These are phyloP conservation scores for Auxenochlorella pyrenoidosa DNA, from an alignment of 139 green algal genomes.

Conservation along the genomic window DNA sequence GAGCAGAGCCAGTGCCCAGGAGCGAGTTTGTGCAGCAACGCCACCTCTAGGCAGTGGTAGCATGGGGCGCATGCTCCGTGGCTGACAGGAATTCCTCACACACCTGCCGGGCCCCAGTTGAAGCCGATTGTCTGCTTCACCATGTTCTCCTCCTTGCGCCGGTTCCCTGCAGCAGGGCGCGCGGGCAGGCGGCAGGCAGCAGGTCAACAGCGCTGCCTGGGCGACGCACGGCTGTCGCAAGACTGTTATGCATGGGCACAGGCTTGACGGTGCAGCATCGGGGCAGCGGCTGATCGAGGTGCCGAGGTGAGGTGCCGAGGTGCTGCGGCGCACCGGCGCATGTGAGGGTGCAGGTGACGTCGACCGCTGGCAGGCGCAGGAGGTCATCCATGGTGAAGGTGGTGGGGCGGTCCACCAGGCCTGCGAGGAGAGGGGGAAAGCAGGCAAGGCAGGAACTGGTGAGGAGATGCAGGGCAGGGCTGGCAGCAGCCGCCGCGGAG, in stretches of 20 bases:
- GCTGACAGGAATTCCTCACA: too few species aligned
- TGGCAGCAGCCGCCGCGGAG: too few species aligned
- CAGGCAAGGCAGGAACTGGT: neutral
- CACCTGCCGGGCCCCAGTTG: slow-evolving; percentile 82
- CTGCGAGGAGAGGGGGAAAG: neutral
- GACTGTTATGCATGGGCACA: neutral
- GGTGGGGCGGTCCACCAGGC: slow-evolving; percentile 77
- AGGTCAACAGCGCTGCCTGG: neutral
- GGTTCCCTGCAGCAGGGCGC: slow-evolving; percentile 70
- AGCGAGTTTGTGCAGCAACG: too few species aligned
- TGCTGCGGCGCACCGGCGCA: slow-evolving; percentile 69
- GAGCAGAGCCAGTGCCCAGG: too few species aligned
- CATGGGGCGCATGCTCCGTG: too few species aligned
- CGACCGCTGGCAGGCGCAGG: slow-evolving; percentile 73
- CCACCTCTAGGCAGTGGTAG: too few species aligned
- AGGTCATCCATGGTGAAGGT: slow-evolving; percentile 94
- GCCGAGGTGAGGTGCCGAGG: too few species aligned
- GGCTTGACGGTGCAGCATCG: neutral
- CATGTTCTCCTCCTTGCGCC: slow-evolving; percentile 99
- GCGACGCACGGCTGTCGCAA: neutral
- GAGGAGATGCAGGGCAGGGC: neutral
- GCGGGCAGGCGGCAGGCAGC: neutral
- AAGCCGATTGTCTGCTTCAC: slow-evolving; percentile 97
- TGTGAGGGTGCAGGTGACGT: slow-evolving; percentile 83
- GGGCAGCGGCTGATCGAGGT: neutral